Conservation (phyloP, 2,329 filamentous ascomycete genomes). For the Berkeleyomyces basicola region DNA sequence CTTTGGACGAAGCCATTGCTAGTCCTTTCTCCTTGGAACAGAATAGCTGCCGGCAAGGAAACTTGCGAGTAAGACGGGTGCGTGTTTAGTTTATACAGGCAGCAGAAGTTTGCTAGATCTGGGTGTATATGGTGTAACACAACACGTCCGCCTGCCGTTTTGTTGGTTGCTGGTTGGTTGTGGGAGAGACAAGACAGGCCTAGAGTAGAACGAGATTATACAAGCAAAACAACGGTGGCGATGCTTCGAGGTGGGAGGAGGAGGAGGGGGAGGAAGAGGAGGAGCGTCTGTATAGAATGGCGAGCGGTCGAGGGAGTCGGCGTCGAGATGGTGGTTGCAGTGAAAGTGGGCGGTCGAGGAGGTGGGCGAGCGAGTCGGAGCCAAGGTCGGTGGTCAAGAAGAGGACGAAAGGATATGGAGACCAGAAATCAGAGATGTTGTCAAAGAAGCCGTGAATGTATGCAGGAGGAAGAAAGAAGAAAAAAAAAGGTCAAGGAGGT, state of each 20-base stretch:
- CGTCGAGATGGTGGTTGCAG: neutral
- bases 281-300: neutral
- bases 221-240: neutral
- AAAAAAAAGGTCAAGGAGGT: neutral
- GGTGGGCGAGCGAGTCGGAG: neutral
- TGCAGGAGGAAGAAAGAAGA: neutral
- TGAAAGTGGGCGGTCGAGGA: neutral
- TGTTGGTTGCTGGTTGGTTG: neutral
- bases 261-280: neutral
- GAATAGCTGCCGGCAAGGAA: constrained; percentile 13
- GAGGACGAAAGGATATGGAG: neutral
- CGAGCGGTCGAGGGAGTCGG: neutral
- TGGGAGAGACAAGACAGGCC: neutral
- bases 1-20: constrained; percentile 15
- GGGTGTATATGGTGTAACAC: neutral
- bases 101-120: neutral
- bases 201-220: neutral
- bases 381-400: neutral
- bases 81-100: neutral
- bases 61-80: constrained; percentile 9
- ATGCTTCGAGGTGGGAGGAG: neutral
- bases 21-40: constrained; percentile 14
- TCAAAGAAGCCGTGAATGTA: neutral
- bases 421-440: neutral
- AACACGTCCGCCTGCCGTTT: constrained; percentile 1